Evolutionary conservation across 176 grass and related monocot species (phyloP).

Genomic region (bread wheat (Triticum aestivum)): IWGSC_CS_RefSeq_v2.1 NC_057805.1:119984893-119985392

Average conservation of each 20-base stretch:
- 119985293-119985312: constrained; percentile 30
- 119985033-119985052: neutral
- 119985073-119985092: constrained; percentile 8
- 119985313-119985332: neutral
- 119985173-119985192: constrained; percentile 21
- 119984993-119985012: constrained; percentile 15
- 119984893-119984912: too few species aligned
- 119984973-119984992: constrained; percentile 14
- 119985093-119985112: constrained; percentile 30
- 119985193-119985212: constrained; percentile 4
- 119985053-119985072: constrained; percentile 22
- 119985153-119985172: constrained; percentile 63
- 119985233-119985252: neutral
- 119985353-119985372: constrained; percentile 44
- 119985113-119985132: neutral
- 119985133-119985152: constrained; percentile 20
- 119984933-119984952: too few species aligned
- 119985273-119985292: neutral
- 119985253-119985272: neutral
- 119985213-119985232: neutral
- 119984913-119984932: too few species aligned
- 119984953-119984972: neutral
- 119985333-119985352: constrained; percentile 62
- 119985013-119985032: neutral
- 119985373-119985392: constrained; percentile 10